Evolutionary conservation across 2,329 filamentous ascomycete species (phyloP), one percentile per base, ranked within the genome.

Genomic region (Fusarium illudens): DNA sequence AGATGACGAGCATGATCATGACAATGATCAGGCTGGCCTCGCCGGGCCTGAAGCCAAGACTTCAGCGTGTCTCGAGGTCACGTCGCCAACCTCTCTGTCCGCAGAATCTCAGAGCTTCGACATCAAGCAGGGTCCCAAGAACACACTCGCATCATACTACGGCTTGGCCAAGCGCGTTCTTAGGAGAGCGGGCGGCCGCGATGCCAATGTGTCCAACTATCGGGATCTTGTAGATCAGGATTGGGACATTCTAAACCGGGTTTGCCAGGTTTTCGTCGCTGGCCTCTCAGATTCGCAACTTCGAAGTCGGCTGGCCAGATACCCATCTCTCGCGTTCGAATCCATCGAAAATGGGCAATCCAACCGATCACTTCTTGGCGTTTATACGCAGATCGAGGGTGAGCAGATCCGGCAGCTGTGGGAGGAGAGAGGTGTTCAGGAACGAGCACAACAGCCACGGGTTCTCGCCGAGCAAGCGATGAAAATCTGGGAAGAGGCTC

Each of bases 321-420:
- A 83, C 55, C 79, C 78, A n/a, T 87, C 87, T 3, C 79, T 89
- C 7, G 73, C 77, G 6, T 80, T 81, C 29, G 74, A 73, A 13
- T 63, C 75, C 9, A 52, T 63, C 2, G 56, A 73, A 0, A 71
- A 74, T 3, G 53, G 65, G 3, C 68, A 76, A 6, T 76, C 75
- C 51, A 75, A 79, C 59, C 83, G 85, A 36, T 86, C 86, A 4
- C 81, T 90, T 1, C 76, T 80, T n/a, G 85, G 86, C 0, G 81
- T 87, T 3, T 83, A 79, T 62, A 82, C 78, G 13, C 85, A 89
- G 65, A 75, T 83, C 2, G 87, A 90, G 69, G 87, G 87, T 8
- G 87, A 90, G 70, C 77, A 79, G 19, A 73, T 88, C 20, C 78
- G 84, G 2, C 80, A 84, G 72, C 71, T 79, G 4, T 79, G 75